Conservation (phyloP, 441 rosid species). For the Bocquillonia castaneifolia region DNA sequence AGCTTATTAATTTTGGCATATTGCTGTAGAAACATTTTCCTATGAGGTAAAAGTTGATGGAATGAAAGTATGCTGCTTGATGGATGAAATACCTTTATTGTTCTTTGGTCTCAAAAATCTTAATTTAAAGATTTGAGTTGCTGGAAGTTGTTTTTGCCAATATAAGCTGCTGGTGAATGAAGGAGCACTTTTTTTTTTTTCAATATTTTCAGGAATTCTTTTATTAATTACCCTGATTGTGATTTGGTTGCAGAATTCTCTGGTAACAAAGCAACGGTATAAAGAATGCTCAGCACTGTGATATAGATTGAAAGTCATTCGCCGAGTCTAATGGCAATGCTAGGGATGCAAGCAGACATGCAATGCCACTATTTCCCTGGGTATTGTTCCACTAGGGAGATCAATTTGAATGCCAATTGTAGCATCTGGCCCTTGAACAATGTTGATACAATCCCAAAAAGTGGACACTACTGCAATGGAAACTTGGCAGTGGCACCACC, state of each 20-base stretch:
- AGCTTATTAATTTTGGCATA: too few species aligned
- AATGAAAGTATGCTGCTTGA: neutral
- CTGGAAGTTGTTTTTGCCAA: neutral
- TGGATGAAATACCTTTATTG: neutral
- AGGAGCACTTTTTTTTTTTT: neutral
- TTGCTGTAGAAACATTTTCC: too few species aligned
- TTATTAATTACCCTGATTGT: neutral
- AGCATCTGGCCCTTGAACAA: conserved; percentile 33
- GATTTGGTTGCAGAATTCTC: conserved; percentile 27
- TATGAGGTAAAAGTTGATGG: neutral
- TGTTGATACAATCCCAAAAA: conserved; percentile 31
- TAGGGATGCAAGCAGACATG: conserved; percentile 41
- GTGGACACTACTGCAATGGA: conserved; percentile 32
- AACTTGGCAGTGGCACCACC: conserved; percentile 23
- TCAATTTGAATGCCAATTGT: conserved; percentile 32
- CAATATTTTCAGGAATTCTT: neutral
- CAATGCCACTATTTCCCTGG: conserved; percentile 32
- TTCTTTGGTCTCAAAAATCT: neutral
- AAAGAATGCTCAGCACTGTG: neutral
- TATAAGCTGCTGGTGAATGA: neutral
- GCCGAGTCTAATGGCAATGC: conserved; percentile 27
- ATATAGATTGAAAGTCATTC: conserved; percentile 3
- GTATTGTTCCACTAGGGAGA: conserved; percentile 32
- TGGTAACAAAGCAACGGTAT: conserved; percentile 10
- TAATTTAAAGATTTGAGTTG: neutral